A percentile compares a stretch with the other conserved stretches of the same genome.
These are phyloP conservation scores for Scenedesmus sp. DNA, from an alignment of 163 green algal species.

Conservation along the genomic window DNA sequence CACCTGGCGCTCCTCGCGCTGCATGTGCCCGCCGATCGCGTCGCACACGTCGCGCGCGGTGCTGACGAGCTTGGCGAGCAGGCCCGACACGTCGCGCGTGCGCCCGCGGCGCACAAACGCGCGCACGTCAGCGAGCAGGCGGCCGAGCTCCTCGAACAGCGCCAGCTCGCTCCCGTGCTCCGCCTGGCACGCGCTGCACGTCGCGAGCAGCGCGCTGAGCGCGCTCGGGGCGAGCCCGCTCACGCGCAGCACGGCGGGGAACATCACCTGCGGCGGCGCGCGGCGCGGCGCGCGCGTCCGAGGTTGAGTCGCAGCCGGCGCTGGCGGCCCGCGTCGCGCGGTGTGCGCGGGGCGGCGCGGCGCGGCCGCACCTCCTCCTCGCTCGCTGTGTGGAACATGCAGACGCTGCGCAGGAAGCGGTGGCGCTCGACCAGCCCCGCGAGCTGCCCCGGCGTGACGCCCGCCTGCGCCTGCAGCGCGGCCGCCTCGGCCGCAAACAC, in stretches of 20 bases:
- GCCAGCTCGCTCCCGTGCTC: slow-evolving; percentile 77
- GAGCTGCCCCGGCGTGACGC: slow-evolving; percentile 35
- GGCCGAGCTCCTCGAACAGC: slow-evolving; percentile 80
- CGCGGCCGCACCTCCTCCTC: slow-evolving; percentile 83
- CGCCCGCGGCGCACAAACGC: slow-evolving; percentile 66
- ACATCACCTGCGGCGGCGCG: slow-evolving; percentile 50
- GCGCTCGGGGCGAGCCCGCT: slow-evolving; percentile 14
- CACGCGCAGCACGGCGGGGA: slow-evolving; percentile 62
- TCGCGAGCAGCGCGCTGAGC: slow-evolving; percentile 10
- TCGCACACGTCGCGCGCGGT: slow-evolving; percentile 54
- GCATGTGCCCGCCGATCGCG: slow-evolving; percentile 80
- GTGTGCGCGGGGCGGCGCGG: too few relatives aligned
- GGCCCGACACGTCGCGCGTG: slow-evolving; percentile 44
- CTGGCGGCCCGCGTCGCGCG: too few relatives aligned
- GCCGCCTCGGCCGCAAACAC: slow-evolving; percentile 68
- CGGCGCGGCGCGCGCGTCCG: too few relatives aligned
- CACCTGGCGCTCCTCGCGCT: slow-evolving; percentile 83
- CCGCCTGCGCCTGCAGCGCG: slow-evolving; percentile 46
- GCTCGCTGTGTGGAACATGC: slow-evolving; percentile 87
- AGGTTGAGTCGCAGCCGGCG: too few relatives aligned
- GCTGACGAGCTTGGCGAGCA: slow-evolving; percentile 58
- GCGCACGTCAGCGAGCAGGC: slow-evolving; percentile 81
- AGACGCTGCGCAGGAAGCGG: slow-evolving; percentile 92
- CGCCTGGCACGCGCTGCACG: slow-evolving; percentile 39
- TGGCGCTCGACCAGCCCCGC: slow-evolving; percentile 72